Base-by-base conservation (phyloP, 257 asterid genomes). In the Hygrophila difformis region DNA sequence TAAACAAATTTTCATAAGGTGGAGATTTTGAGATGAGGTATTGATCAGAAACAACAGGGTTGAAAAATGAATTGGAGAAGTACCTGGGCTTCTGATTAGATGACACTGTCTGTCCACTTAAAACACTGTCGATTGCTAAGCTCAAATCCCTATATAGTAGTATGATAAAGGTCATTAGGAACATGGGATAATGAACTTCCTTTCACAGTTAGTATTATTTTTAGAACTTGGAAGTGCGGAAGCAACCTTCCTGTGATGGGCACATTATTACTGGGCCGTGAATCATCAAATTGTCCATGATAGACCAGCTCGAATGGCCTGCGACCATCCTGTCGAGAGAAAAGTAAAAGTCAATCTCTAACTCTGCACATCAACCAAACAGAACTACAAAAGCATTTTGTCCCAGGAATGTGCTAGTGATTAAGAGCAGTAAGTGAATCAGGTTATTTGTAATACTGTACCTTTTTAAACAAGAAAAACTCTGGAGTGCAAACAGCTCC, bases 401-500 rank as follows among this genome's bases (percentile, higher is more conserved):
- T 56, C 14, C 23, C 31, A 22, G 40, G 29, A 44, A 17, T 14
- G 24, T 8, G n/a, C 26, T 39, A 13, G 3, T 15, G 60, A 33
- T 13, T 39, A 28, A 17, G 36, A 41, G 46, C 34, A 53, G 26
- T 18, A 54, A 40, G 53, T 39, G 37, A 49, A 46, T 29, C 28
- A 21, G 51, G 47, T 5, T 26, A 3, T 26, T 26, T 5, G 8
- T 15, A 44, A 36, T 41, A 45, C 12, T 38, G 12, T 65, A 87
- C 97, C 95, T 84, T 88, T 63, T 71, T 84, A 66, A 74, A 88
- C 52, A 84, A 72, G 80, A 88, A 81, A 69, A 88, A 88, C 58
- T 88, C 97, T 1, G 95, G 97, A 2, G 97, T 81, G 67, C 95
- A 87, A 40, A 87, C 95, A 58, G 94, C 97, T 55, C 87, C 89